Percentiles rank a stretch among this genome's conserved stretches.
These are phyloP conservation scores for Uromyces viciae-fabae DNA, from an alignment of 1,284 basidiomycete genomes.

Conservation along the genomic window DNA sequence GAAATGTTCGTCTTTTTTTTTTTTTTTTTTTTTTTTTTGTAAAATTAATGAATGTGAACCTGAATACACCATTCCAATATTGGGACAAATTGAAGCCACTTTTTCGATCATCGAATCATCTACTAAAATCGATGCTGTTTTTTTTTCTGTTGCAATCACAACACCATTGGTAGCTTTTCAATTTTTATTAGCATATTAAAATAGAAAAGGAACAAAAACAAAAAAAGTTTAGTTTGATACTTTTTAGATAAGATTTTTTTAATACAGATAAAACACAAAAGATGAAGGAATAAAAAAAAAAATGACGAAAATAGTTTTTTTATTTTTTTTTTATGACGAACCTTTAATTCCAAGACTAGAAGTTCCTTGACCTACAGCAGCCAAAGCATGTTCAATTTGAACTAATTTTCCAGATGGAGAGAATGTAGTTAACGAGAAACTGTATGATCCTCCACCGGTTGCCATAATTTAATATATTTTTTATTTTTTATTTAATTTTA, in stretches of 20 bases:
- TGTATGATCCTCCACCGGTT: slow-evolving; percentile 54
- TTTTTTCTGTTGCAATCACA: slow-evolving; percentile 99
- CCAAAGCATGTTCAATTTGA: slow-evolving; percentile 98
- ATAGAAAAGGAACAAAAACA: background rate
- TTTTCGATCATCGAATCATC: slow-evolving; percentile 97
- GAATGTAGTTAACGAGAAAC: slow-evolving; percentile 98
- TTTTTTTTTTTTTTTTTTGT: background rate
- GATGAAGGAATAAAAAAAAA: slow-evolving; percentile 45
- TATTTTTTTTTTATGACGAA: too few relatives aligned
- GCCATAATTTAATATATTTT: too few relatives aligned
- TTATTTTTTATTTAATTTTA: too few relatives aligned
- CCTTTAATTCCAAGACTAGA: slow-evolving; percentile 98
- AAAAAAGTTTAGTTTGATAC: slow-evolving; percentile 29
- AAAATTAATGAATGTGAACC: background rate
- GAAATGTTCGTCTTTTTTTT: background rate
- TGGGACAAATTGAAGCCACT: slow-evolving; percentile 91
- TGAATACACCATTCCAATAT: slow-evolving; percentile 98
- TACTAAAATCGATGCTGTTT: slow-evolving; percentile 91
- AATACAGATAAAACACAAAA: slow-evolving; percentile 45
- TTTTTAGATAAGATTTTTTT: slow-evolving; percentile 40
- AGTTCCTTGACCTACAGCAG: slow-evolving; percentile 91
- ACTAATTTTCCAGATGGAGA: slow-evolving; percentile 89
- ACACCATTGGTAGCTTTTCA: slow-evolving; percentile 87
- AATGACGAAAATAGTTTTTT: too few relatives aligned
- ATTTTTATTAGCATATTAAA: background rate